These are phyloP conservation scores for Casuarina equisetifolia DNA, from an alignment of 306 rosid species.

Conservation along the genomic window DNA sequence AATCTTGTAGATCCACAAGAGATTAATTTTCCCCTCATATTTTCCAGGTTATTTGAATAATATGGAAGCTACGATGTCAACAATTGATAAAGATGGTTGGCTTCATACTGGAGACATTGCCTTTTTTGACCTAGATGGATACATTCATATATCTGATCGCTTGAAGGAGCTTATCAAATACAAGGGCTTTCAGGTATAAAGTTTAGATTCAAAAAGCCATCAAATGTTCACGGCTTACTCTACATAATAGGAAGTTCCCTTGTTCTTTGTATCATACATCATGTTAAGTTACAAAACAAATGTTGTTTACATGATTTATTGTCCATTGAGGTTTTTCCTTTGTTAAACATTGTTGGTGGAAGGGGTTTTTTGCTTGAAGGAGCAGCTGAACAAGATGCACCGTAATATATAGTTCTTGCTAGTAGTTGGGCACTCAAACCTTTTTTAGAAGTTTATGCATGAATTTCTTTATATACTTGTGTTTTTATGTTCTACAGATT, in stretches of 20 bases:
- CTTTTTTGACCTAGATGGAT: slow-evolving; percentile 71
- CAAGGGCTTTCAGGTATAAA: slow-evolving; percentile 83
- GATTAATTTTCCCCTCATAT: slow-evolving; percentile 11
- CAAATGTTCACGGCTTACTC: background rate
- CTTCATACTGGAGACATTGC: slow-evolving; percentile 74
- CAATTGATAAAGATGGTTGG: slow-evolving; percentile 75
- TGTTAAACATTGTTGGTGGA: background rate
- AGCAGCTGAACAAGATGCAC: background rate
- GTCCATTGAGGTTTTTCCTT: background rate
- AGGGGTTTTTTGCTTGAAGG: background rate
- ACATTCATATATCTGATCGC: slow-evolving; percentile 64
- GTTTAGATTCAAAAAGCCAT: background rate
- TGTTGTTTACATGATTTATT: background rate
- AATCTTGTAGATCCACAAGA: background rate
- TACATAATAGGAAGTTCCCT: background rate
- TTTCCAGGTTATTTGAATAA: slow-evolving; percentile 78
- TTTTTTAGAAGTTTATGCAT: background rate
- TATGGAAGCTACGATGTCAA: slow-evolving; percentile 54
- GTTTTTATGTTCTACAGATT: slow-evolving; percentile 28
- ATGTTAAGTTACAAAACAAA: background rate
- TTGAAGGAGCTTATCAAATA: slow-evolving; percentile 89
- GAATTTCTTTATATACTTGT: background rate
- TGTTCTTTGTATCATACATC: background rate
- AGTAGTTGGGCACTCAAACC: background rate
- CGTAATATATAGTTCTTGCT: background rate